phyloP scores from a whole-genome alignment of 768 basidiomycete genomes.

The Coprinellus micaceus region DNA sequence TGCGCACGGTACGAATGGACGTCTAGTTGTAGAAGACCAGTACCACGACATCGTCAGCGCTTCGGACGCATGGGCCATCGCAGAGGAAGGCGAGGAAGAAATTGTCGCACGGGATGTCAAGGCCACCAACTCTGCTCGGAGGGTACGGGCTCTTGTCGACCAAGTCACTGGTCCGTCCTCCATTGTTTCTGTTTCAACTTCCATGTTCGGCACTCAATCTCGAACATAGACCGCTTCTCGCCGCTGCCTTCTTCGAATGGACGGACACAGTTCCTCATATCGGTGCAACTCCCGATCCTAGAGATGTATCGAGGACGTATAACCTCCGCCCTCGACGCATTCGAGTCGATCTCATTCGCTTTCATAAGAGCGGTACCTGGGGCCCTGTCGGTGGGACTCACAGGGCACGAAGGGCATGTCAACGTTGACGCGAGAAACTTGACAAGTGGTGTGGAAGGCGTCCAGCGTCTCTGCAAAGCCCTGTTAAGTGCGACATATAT shows the following conservation, averaged over 20 bases:
- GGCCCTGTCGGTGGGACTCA: conserved; percentile 53
- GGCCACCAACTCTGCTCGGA: conserved; percentile 80
- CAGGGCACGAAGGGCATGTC: conserved; percentile 35
- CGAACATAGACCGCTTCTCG: conserved; percentile 77
- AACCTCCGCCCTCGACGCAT: conserved; percentile 83
- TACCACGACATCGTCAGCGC: conserved; percentile 81
- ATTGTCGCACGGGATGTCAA: conserved; percentile 41
- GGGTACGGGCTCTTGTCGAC: conserved; percentile 81
- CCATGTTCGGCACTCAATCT: background rate
- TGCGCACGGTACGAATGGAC: background rate
- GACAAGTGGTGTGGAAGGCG: conserved; percentile 81
- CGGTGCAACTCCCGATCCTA: conserved; percentile 82
- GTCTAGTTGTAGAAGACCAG: conserved; percentile 79
- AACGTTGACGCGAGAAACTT: conserved; percentile 58
- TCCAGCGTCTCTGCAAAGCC: conserved; percentile 82
- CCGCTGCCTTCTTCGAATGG: conserved; percentile 77
- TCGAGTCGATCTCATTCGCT: conserved; percentile 85
- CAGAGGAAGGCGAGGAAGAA: conserved; percentile 51
- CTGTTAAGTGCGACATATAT: conserved; percentile 78
- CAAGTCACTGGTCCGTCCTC: conserved; percentile 78
- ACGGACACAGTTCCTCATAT: conserved; percentile 77
- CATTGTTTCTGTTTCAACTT: background rate
- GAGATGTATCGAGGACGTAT: conserved; percentile 76
- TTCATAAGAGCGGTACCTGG: conserved; percentile 92
- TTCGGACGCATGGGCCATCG: conserved; percentile 81